phyloP scores from a whole-genome alignment of 2,329 filamentous ascomycete species.

The Clathrospora elynae region DNA sequence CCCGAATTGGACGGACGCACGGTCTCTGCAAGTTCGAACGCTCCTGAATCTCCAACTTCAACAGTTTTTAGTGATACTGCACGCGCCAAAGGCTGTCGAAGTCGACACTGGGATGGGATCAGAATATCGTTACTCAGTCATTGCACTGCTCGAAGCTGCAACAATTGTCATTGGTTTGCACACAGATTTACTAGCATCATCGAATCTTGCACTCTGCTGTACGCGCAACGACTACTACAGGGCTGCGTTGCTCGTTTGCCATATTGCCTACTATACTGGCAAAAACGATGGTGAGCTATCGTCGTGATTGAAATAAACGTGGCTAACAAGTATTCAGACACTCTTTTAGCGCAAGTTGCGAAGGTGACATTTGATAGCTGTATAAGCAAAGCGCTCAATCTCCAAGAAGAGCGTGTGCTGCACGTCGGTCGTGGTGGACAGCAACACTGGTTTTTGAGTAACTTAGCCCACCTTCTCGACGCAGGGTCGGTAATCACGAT shows the following conservation, averaged over 20 bases:
- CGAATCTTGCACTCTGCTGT: constrained; percentile 22
- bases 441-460: constrained; percentile 36
- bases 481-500: not conserved
- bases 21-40: too few species aligned
- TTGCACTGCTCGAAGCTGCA: constrained; percentile 19
- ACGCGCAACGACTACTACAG: constrained; percentile 29
- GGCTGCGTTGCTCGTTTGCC: constrained; percentile 25
- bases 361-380: constrained; percentile 15
- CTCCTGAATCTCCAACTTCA: too few species aligned
- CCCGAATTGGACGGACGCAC: too few species aligned
- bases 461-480: not conserved
- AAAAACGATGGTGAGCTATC: constrained; percentile 7
- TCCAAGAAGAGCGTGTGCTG: constrained; percentile 44
- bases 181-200: constrained; percentile 12
- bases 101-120: too few species aligned
- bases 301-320: constrained; percentile 8
- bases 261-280: constrained; percentile 25
- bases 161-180: constrained; percentile 20
- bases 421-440: constrained; percentile 45
- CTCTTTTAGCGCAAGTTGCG: constrained; percentile 13
- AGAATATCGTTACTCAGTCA: constrained; percentile 12
- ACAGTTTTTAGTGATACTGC: too few species aligned
- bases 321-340: constrained; percentile 12
- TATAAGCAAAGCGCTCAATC: constrained; percentile 30
- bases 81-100: not conserved